Evolutionary conservation across 148 eudicot species (phyloP), one percentile per base, ranked within the genome.

Genomic region (Vaccinium corymbosum): DNA sequence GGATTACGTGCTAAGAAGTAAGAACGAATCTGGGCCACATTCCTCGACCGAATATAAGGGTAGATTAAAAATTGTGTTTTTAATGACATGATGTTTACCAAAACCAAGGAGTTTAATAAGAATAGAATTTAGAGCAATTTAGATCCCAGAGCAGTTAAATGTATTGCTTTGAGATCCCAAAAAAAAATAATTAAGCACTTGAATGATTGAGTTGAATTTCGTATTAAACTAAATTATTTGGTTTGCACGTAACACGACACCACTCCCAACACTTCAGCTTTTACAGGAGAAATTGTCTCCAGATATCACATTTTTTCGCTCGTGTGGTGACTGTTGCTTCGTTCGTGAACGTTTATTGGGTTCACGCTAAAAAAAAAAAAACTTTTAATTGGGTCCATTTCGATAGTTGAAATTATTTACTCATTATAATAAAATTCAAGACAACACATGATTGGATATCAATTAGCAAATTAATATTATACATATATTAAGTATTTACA

Each of bases 131-230:
- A 27, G 73, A 27, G 73, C 16, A 1, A 22, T 25, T 68, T 25
- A 68, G 73, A 68, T 68, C 73, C 73, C 73, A 27, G 27, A 68
- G 73, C 73, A 4, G 25, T 61, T 57, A 57, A 22, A 68, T 68
- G 6, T 4, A 68, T 25, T 12, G 17, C 38, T 27, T 27, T 68
- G 25, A 68, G 73, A 68, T 68, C 73, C 73, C 6, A 13, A 68
- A 4, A 38, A 68, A 35, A 1, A 35, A 35, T 35, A 25, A 6
- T 4, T 27, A 27, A 66, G 64, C n/a, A 22, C 29, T 8, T 62
- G 10, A 9, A 7, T 15, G 15, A 61, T 20, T 20, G 13, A 10
- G 70, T 62, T 62, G 27, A 62, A 13, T 8, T 62, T 62, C 13
- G 13, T n/a, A 62, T 62, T 62, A 62, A 61, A 20, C 29, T 61